Evolutionary conservation across 2,329 filamentous ascomycete genomes (phyloP).

Genomic region (Mycogone perniciosa): DNA sequence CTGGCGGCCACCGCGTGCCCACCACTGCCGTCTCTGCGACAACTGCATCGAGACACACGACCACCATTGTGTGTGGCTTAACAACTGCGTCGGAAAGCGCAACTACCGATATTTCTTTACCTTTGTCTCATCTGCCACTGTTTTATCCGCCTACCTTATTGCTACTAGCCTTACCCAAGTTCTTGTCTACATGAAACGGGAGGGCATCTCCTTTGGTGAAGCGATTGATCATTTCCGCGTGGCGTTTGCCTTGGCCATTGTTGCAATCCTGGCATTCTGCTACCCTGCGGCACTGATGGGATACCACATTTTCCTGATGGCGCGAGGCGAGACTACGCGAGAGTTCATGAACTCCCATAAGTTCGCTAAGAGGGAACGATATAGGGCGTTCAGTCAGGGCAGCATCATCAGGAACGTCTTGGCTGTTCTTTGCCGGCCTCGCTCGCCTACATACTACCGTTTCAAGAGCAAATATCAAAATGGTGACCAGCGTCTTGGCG

Average conservation of each 20-base stretch:
- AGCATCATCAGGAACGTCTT: conserved; percentile 71
- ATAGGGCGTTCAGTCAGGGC: conserved; percentile 81
- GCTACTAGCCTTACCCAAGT: conserved; percentile 76
- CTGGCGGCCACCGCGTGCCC: conserved; percentile 90
- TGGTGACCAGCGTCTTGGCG: conserved; percentile 79
- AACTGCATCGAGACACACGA: conserved; percentile 97
- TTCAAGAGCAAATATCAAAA: conserved; percentile 73
- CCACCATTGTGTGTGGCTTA: conserved; percentile 98
- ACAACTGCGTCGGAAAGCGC: conserved; percentile 93
- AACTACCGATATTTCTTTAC: conserved; percentile 98
- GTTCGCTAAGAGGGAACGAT: conserved; percentile 85
- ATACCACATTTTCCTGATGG: conserved; percentile 90
- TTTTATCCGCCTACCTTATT: conserved; percentile 70
- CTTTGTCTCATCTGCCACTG: conserved; percentile 73
- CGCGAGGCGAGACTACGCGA: conserved; percentile 85
- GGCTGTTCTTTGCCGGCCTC: conserved; percentile 72
- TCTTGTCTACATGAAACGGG: conserved; percentile 59
- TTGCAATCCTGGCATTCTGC: conserved; percentile 64
- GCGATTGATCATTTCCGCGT: conserved; percentile 68
- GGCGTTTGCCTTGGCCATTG: conserved; percentile 83
- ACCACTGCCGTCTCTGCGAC: conserved; percentile 94
- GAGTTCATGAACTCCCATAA: conserved; percentile 97
- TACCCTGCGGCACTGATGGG: conserved; percentile 80
- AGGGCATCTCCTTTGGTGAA: conserved; percentile 59
- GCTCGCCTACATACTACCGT: conserved; percentile 79